phyloP scores from a whole-genome alignment of 805 yeast genomes.

The Myxozyma melibiosi region DNA sequence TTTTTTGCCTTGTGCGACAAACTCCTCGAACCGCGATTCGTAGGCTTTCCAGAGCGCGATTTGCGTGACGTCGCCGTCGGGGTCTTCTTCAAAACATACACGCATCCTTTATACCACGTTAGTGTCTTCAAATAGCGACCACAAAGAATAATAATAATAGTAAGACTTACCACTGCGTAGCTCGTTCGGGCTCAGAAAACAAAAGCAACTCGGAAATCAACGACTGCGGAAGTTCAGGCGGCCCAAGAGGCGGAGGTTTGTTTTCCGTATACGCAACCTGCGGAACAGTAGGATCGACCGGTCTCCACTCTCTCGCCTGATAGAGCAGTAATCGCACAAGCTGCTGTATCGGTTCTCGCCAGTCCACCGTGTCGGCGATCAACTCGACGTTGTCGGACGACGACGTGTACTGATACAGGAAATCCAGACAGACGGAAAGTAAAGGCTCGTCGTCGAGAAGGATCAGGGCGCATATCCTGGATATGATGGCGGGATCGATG shows the following conservation, averaged over 20 bases:
- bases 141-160: neutral
- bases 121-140: neutral
- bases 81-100: slow-evolving; percentile 79
- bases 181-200: slow-evolving; percentile 83
- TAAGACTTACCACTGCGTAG: slow-evolving; percentile 70
- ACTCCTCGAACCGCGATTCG: slow-evolving; percentile 78
- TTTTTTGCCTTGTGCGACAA: slow-evolving; percentile 54
- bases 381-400: slow-evolving; percentile 58
- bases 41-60: slow-evolving; percentile 94
- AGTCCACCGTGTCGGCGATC: slow-evolving; percentile 51
- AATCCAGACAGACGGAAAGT: slow-evolving; percentile 71
- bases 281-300: slow-evolving; percentile 43
- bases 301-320: slow-evolving; percentile 27
- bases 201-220: slow-evolving; percentile 62
- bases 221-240: slow-evolving; percentile 61
- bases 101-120: slow-evolving; percentile 52
- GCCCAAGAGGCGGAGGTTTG: slow-evolving; percentile 64
- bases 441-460: slow-evolving; percentile 72
- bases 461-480: slow-evolving; percentile 59
- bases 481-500: slow-evolving; percentile 52
- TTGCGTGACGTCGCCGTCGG: slow-evolving; percentile 87
- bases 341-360: slow-evolving; percentile 46
- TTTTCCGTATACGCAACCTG: slow-evolving; percentile 52
- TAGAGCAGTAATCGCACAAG: slow-evolving; percentile 34
- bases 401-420: slow-evolving; percentile 77